Evolutionary conservation across 2,329 filamentous ascomycete species (phyloP), one percentile per base, ranked within the genome.

Genomic region (Diaporthe nobilis): DNA sequence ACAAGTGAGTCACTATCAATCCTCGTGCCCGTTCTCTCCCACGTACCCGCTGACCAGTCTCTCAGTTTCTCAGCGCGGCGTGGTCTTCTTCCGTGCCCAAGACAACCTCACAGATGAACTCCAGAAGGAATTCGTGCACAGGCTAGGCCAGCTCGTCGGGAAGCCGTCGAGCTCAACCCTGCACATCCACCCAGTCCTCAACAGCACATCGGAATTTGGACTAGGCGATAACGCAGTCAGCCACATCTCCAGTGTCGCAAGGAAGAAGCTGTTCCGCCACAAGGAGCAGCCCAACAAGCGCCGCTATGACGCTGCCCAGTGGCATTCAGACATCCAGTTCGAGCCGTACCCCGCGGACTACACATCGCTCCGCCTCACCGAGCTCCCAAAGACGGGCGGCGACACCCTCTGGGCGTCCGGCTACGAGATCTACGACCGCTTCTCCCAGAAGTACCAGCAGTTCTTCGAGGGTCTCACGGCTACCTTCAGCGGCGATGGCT

Each of bases 371-470:
- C 87, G 90, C 42, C 83, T 93, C 1, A 88, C 87, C 4, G 83
- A 90, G 68, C 82, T 92, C 0, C 91, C 91, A 1, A 84, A 85
- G 60, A 90, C 88, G 0, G 90, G 90, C 9, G 87, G 90, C 31
- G 90, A 92, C 79, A 91, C 91, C 17, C 86, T 92, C 8, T 92
- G 90, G 90, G 90, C 90, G 0, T 91, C 89, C 1, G 90, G 90
- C 1, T 92, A 92, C 77, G 90, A 92, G 72, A 80, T 91, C 22
- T 92, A 90, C 73, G 90, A 92, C 79, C 85, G 89, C 6, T 84
- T 91, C 60, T 89, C 87, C 2, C 80, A 83, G 13, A 82, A 88
- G 0, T 89, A 89, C 76, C 87, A 87, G 77, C 84, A 85, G 61
- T 89, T 91, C 79, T 84, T 91, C 42, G 89, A 91, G 74, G 81